phyloP scores from a whole-genome alignment of 2,329 filamentous ascomycete genomes.

The Alternaria triticina region DNA sequence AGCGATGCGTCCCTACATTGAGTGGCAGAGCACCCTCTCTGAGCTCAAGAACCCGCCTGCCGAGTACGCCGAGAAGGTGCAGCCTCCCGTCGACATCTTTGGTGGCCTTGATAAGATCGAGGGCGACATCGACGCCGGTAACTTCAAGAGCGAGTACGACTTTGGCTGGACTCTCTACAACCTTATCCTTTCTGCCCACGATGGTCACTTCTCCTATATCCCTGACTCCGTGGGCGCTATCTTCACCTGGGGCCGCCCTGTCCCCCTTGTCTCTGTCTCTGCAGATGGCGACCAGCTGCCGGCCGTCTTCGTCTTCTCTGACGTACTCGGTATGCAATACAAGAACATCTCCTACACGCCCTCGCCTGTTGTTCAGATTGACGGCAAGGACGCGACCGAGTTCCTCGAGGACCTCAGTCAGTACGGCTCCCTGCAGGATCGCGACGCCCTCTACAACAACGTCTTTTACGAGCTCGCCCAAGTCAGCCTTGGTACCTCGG shows the following conservation, averaged over 20 bases:
- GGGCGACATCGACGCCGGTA: conserved; percentile 43
- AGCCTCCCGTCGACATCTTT: conserved; percentile 53
- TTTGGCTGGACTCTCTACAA: conserved; percentile 61
- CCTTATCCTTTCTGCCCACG: conserved; percentile 63
- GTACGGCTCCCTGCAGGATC: conserved; percentile 60
- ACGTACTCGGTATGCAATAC: conserved; percentile 54
- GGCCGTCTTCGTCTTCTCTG: conserved; percentile 61
- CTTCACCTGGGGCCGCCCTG: conserved; percentile 57
- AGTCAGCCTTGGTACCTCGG: conserved; percentile 49
- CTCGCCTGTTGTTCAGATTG: conserved; percentile 62
- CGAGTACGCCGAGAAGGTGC: conserved; percentile 55
- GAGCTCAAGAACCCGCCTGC: conserved; percentile 53
- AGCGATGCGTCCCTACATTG: conserved; percentile 51
- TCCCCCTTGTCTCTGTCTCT: conserved; percentile 66
- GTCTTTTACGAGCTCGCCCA: conserved; percentile 56
- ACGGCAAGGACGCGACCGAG: conserved; percentile 59
- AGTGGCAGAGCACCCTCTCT: conserved; percentile 56
- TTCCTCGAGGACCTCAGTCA: conserved; percentile 57
- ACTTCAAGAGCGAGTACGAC: conserved; percentile 51
- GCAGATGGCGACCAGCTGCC: conserved; percentile 65
- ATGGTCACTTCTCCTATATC: conserved; percentile 67
- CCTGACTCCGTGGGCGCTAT: conserved; percentile 59
- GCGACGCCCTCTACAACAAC: conserved; percentile 64
- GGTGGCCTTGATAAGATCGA: conserved; percentile 50
- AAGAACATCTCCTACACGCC: conserved; percentile 54